Percentiles rank a stretch among this genome's conserved stretches.
These are phyloP conservation scores for Echinosophora koreensis DNA, from an alignment of 306 rosid species.

Conservation along the genomic window DNA sequence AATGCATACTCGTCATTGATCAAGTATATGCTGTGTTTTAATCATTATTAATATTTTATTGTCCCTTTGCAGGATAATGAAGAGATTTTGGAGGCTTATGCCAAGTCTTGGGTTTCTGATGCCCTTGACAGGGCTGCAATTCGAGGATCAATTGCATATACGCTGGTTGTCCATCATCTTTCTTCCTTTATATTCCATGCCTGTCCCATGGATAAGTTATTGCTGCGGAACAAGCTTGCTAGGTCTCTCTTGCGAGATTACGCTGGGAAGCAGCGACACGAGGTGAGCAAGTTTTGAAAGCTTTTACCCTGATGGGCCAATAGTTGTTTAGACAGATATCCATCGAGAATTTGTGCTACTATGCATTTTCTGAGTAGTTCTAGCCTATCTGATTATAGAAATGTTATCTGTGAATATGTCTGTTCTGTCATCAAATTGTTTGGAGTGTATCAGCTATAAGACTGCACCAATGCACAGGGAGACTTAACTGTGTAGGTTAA, in stretches of 20 bases:
- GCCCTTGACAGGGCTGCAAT: slow-evolving; percentile 84
- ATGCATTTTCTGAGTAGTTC: slow-evolving; percentile 13
- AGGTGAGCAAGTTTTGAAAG: slow-evolving; percentile 62
- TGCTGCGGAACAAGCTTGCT: slow-evolving; percentile 74
- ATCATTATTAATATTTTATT: slow-evolving; percentile 33
- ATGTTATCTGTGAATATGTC: neutral
- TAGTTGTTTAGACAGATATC: slow-evolving; percentile 11
- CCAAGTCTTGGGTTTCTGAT: slow-evolving; percentile 87
- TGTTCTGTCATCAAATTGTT: slow-evolving; percentile 22
- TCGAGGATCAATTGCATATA: slow-evolving; percentile 76
- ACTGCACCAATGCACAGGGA: no score
- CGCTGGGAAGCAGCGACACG: slow-evolving; percentile 71
- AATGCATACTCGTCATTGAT: neutral
- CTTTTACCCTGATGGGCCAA: slow-evolving; percentile 21
- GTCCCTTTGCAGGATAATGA: slow-evolving; percentile 68
- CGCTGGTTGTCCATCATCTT: slow-evolving; percentile 80
- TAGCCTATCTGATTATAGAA: slow-evolving; percentile 29
- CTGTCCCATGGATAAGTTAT: slow-evolving; percentile 54
- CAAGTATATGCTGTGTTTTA: neutral
- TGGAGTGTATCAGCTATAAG: neutral
- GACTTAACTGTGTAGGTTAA: slow-evolving; percentile 31
- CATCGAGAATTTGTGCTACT: slow-evolving; percentile 26
- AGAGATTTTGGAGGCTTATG: slow-evolving; percentile 78
- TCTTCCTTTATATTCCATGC: slow-evolving; percentile 69
- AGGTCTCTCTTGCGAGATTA: slow-evolving; percentile 82